Base-by-base conservation (phyloP, 192 early-diverging fungal species). In the Gaertneriomyces sp. region DNA sequence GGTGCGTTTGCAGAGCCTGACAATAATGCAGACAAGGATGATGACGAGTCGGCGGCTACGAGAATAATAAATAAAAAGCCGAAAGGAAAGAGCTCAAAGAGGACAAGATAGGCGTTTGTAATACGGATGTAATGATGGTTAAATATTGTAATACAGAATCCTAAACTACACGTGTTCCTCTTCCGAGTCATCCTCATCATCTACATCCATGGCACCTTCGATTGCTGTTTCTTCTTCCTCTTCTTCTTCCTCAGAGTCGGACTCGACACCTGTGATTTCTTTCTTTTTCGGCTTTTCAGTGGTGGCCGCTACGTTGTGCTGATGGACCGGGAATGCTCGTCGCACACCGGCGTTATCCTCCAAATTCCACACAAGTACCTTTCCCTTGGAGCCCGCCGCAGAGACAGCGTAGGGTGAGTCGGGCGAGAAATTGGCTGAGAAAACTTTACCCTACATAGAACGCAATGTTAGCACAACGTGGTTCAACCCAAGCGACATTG, bases 281-380 rank as follows among this genome's bases (percentile, higher is more conserved):
- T 70, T 76, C 17, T 51, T 53, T 45, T 5, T 51, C 8, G 41
- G 20, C 44, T 38, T 47, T 14, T 17, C 12, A 9, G 50, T 12
- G 10, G 10, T 42, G 38, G 55, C 6, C 10, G 55, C 14, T 19
- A n/a, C n/a, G 54, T 43, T 45, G 63, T 56, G n/a, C 5, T 69
- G 72, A 11, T 8, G 16, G 10, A 20, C 49, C 20, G 57, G 53
- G 64, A 93, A 92, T 3, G 85, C 81, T 16, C 80, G 57, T 49
- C 93, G 76, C 8, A 99, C 81, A 43, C 88, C 85, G n/a, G 87
- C 83, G 67, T 96, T 98, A 12, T 88, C 85, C 17, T 89, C 87
- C 69, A 97, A 77, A 70, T 99, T 92, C 95, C 95, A 97, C 8
- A 99, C 83, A 33, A 90, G 80, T 45, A 96, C 77, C 64, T 94